Conservation (phyloP, 1,284 basidiomycete genomes). For the Hemileia vastatrix region DNA sequence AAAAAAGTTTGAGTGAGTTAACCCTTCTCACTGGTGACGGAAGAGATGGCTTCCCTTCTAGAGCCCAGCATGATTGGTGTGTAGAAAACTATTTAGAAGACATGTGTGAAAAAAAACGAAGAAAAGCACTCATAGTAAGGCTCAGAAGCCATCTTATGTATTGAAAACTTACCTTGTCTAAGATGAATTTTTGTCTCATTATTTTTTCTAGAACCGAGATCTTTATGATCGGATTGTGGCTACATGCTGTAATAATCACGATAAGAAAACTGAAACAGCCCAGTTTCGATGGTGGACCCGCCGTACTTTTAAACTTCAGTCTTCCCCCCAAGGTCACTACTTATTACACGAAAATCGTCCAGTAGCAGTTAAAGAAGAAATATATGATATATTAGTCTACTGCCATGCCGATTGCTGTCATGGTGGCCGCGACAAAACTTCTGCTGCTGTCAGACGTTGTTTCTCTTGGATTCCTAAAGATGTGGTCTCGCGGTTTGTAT, state of each 20-base stretch:
- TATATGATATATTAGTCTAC: conserved; percentile 63
- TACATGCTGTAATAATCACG: conserved; percentile 30
- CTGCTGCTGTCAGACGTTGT: conserved; percentile 49
- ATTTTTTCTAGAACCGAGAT: conserved; percentile 6
- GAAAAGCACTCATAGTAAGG: conserved; percentile 23
- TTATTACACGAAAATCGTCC: conserved; percentile 59
- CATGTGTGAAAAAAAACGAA: conserved; percentile 24
- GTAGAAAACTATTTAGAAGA: conserved; percentile 15
- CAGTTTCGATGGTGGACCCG: conserved; percentile 66
- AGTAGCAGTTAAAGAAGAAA: conserved; percentile 61
- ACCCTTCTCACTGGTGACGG: conserved; percentile 22
- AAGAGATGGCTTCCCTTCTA: conserved; percentile 20
- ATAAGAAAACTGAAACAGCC: conserved; percentile 50
- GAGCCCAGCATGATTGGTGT: conserved; percentile 22
- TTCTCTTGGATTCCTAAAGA: conserved; percentile 67
- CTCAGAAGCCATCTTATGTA: not conserved
- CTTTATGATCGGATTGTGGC: conserved; percentile 22
- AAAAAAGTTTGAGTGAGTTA: too few relatives aligned
- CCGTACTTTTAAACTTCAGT: conserved; percentile 16
- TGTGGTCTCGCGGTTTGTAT: conserved; percentile 63
- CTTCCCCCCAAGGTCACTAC: conserved; percentile 42
- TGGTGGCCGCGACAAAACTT: conserved; percentile 64
- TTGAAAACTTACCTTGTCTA: not conserved
- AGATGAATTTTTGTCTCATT: not conserved
- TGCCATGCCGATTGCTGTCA: conserved; percentile 60